Conservation (phyloP, 2,329 filamentous ascomycete genomes). For the Tricladium varicosporioides region DNA sequence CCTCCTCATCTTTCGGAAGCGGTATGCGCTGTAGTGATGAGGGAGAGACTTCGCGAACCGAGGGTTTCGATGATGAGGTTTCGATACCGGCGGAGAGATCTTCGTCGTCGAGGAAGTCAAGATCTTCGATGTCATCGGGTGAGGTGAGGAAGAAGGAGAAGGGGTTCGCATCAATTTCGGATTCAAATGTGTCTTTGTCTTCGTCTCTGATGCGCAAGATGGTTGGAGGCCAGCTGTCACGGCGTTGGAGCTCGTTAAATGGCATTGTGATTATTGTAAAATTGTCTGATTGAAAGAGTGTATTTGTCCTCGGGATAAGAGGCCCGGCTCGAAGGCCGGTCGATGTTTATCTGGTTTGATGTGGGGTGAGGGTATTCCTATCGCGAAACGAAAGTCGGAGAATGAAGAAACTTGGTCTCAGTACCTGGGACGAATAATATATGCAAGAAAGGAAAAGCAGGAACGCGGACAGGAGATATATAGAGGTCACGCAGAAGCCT, state of each 20-base stretch:
- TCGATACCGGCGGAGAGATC: constrained; percentile 35
- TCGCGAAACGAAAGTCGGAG: constrained; percentile 1
- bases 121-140: constrained; percentile 29
- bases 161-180: constrained; percentile 33
- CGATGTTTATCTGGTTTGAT: constrained; percentile 20
- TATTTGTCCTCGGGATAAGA: constrained; percentile 3
- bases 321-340: constrained; percentile 34
- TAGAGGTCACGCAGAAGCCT: constrained; percentile 28
- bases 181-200: constrained; percentile 16
- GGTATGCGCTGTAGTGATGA: constrained; percentile 26
- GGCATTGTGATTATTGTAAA: constrained; percentile 24
- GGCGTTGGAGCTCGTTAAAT: constrained; percentile 29
- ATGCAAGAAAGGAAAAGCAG: constrained; percentile 16
- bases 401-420: constrained; percentile 2
- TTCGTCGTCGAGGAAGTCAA: constrained; percentile 27
- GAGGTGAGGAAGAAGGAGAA: constrained; percentile 35
- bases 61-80: constrained; percentile 18
- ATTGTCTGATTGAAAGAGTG: constrained; percentile 1
- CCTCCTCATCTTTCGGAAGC: constrained; percentile 18
- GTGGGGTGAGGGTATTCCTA: not conserved
- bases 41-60: constrained; percentile 32
- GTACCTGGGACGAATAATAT: constrained; percentile 6
- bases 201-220: constrained; percentile 27
- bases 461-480: constrained; percentile 17
- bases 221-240: constrained; percentile 36